These are phyloP conservation scores for Phoma sp. DNA, from an alignment of 2,329 filamentous ascomycete genomes.

Conservation along the genomic window DNA sequence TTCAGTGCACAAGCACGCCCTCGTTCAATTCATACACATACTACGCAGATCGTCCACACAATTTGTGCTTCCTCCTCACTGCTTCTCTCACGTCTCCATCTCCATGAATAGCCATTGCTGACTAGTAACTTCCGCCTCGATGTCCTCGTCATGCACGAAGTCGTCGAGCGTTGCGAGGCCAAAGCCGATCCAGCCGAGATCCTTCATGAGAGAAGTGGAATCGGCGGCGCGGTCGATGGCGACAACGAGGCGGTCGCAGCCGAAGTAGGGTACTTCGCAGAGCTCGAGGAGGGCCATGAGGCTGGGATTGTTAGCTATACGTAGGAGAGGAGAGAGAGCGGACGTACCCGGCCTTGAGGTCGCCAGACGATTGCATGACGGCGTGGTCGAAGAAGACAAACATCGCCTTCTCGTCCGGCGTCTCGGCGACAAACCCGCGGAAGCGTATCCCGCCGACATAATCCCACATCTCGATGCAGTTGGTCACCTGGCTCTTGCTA, in stretches of 20 bases:
- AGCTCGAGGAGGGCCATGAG: constrained; percentile 90
- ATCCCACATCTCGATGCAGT: constrained; percentile 83
- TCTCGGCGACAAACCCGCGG: constrained; percentile 80
- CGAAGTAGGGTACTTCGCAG: constrained; percentile 73
- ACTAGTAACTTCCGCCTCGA: constrained; percentile 64
- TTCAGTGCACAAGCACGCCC: not conserved
- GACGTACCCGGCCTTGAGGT: constrained; percentile 86
- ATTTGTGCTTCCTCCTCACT: constrained; percentile 10
- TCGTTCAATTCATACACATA: not conserved
- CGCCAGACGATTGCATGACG: constrained; percentile 67
- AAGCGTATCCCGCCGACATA: constrained; percentile 85
- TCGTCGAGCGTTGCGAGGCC: constrained; percentile 80
- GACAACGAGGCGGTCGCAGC: constrained; percentile 78
- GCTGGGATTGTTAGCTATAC: constrained; percentile 31
- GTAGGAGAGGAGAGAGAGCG: not conserved
- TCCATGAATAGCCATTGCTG: constrained; percentile 84
- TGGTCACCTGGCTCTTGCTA: constrained; percentile 54
- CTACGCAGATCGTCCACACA: constrained; percentile 7
- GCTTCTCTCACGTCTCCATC: constrained; percentile 74
- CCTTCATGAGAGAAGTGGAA: constrained; percentile 72
- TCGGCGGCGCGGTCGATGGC: constrained; percentile 78
- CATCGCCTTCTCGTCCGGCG: constrained; percentile 73
- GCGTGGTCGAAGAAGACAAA: constrained; percentile 88
- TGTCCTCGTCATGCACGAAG: constrained; percentile 67
- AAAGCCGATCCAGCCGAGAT: constrained; percentile 93